A percentile compares a stretch with the other conserved stretches of the same genome.
Evolutionary conservation across 306 rosid species (phyloP).

Genomic region (Medicago lupulina): DNA sequence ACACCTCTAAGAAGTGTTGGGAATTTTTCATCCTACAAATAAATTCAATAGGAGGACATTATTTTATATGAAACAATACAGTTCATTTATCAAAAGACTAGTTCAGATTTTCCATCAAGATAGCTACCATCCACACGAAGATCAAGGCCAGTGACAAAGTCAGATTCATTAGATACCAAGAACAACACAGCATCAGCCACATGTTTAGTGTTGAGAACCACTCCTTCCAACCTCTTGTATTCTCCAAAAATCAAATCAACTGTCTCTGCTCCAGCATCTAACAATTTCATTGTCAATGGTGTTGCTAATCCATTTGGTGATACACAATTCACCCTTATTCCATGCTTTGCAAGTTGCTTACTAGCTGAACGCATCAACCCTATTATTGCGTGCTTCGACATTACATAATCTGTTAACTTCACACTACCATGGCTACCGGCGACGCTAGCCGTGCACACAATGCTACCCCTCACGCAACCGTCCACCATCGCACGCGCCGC

Average conservation of each 20-base stretch:
- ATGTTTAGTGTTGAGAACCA: constrained; percentile 38
- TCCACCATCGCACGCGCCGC: constrained; percentile 65
- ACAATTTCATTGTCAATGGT: constrained; percentile 21
- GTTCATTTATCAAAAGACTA: neutral
- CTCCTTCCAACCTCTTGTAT: constrained; percentile 45
- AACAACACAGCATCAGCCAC: constrained; percentile 59
- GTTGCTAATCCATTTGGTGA: constrained; percentile 58
- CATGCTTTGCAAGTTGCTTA: constrained; percentile 50
- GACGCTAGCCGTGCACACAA: constrained; percentile 56
- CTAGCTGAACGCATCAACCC: constrained; percentile 58
- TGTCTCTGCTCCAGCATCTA: neutral
- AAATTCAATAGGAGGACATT: neutral
- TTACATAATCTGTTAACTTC: constrained; percentile 38
- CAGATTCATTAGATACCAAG: constrained; percentile 44
- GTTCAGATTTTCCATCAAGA: neutral
- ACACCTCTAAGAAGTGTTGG: neutral
- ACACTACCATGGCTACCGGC: neutral
- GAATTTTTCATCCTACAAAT: neutral
- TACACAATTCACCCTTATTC: constrained; percentile 62
- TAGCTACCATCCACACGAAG: constrained; percentile 46
- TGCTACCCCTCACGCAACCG: constrained; percentile 52
- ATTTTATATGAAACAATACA: too few species aligned
- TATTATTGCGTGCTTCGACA: constrained; percentile 63
- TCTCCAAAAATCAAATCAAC: neutral
- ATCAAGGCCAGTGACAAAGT: constrained; percentile 51